These are phyloP conservation scores for Priceomyces melissophilus DNA, from an alignment of 805 yeast species.

Conservation along the genomic window DNA sequence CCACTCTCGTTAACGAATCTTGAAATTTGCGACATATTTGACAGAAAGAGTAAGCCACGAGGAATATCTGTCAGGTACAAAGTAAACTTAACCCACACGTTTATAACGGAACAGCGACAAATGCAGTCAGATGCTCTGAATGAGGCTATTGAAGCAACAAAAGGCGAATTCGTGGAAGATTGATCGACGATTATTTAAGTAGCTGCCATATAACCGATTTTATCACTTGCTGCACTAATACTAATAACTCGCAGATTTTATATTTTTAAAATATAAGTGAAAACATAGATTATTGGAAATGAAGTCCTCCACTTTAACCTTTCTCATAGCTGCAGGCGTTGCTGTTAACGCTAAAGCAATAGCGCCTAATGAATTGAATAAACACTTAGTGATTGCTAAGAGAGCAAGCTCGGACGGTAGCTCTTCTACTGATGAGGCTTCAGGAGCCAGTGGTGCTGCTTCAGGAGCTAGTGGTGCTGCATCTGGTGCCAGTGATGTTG, in stretches of 20 bases:
- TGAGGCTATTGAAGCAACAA: no score
- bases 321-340: constrained; percentile 12
- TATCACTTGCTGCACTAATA: not conserved
- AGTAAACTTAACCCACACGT: constrained; percentile 1
- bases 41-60: constrained; percentile 1
- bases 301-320: constrained; percentile 11
- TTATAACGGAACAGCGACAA: constrained; percentile 1
- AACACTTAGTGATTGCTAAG: not conserved
- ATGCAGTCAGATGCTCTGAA: not conserved
- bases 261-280: not conserved
- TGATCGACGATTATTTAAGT: not conserved
- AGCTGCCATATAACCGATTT: not conserved
- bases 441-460: constrained; percentile 1
- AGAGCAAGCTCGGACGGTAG: constrained; percentile 6
- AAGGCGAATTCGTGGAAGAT: no score
- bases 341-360: constrained; percentile 8
- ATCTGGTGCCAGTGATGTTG: not conserved
- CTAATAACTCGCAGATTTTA: not conserved
- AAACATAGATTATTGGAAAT: constrained; percentile 4
- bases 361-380: constrained; percentile 2
- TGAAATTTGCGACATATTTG: constrained; percentile 1
- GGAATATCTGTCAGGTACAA: not conserved
- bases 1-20: not conserved
- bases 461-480: constrained; percentile 3
- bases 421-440: constrained; percentile 3